These are phyloP conservation scores for Apodospora peruviana DNA, from an alignment of 495 filamentous ascomycete genomes.

Conservation along the genomic window DNA sequence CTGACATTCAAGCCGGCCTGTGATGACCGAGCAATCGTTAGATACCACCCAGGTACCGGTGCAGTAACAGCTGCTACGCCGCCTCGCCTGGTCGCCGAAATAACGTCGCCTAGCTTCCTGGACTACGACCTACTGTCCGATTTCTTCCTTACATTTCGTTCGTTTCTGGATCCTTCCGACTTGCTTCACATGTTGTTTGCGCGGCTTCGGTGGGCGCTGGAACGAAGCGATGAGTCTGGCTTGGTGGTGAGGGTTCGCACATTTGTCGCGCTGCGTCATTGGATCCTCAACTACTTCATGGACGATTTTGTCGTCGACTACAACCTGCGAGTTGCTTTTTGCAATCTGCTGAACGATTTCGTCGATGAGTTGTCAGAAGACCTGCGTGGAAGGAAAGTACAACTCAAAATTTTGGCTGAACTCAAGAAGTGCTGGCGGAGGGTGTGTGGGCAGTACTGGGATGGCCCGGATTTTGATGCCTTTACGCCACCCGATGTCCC, in stretches of 20 bases:
- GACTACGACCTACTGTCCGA: constrained; percentile 97
- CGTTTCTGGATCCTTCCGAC: constrained; percentile 70
- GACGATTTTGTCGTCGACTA: constrained; percentile 92
- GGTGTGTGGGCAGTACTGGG: constrained; percentile 85
- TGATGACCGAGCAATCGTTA: constrained; percentile 78
- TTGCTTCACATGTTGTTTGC: constrained; percentile 78
- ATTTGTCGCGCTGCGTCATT: constrained; percentile 94
- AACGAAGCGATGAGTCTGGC: constrained; percentile 74
- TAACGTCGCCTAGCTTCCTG: constrained; percentile 90
- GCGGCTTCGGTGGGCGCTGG: constrained; percentile 81
- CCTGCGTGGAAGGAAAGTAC: constrained; percentile 54
- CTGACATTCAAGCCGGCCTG: constrained; percentile 63
- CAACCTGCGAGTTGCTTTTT: constrained; percentile 73
- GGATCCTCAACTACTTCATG: constrained; percentile 96
- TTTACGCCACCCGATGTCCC: constrained; percentile 58
- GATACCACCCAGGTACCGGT: constrained; percentile 64
- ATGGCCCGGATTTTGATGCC: constrained; percentile 54
- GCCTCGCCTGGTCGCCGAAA: constrained; percentile 90
- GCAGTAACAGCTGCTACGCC: constrained; percentile 87
- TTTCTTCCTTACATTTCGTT: constrained; percentile 94
- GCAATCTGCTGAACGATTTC: constrained; percentile 72
- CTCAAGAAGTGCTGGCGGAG: constrained; percentile 97
- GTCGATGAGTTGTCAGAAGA: constrained; percentile 48
- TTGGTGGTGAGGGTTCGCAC: constrained; percentile 89
- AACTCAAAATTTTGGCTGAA: constrained; percentile 87